Conservation (phyloP, 495 filamentous ascomycete species). For the Penicillium daleae region DNA sequence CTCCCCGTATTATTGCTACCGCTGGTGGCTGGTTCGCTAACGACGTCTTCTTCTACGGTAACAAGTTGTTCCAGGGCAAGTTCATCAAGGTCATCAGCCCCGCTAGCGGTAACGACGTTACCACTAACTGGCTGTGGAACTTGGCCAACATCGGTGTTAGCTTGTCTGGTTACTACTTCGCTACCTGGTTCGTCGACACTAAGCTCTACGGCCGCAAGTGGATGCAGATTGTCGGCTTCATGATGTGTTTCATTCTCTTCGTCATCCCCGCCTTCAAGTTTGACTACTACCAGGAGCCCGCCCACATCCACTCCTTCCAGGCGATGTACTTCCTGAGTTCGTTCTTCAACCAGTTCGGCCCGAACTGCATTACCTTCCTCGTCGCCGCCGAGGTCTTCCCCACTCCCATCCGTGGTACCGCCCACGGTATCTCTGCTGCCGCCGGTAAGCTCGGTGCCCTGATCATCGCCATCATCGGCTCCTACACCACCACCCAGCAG, state of each 20-base stretch:
- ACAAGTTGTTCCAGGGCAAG: constrained; percentile 89
- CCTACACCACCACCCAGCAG: constrained; percentile 74
- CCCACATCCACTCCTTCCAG: constrained; percentile 79
- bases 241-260: constrained; percentile 85
- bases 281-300: constrained; percentile 67
- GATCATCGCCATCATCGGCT: constrained; percentile 78
- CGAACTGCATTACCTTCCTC: constrained; percentile 89
- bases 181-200: constrained; percentile 79
- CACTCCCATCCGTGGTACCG: constrained; percentile 82
- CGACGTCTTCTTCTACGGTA: constrained; percentile 95
- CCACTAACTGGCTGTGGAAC: constrained; percentile 84
- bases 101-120: constrained; percentile 57
- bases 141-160: constrained; percentile 79
- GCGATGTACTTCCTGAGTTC: constrained; percentile 88
- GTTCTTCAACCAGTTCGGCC: constrained; percentile 96
- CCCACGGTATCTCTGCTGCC: constrained; percentile 86
- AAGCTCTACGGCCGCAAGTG: constrained; percentile 88
- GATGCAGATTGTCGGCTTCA: constrained; percentile 89
- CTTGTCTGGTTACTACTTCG: constrained; percentile 79
- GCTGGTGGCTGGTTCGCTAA: constrained; percentile 85
- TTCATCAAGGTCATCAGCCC: constrained; percentile 77
- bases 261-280: constrained; percentile 81
- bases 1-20: constrained; percentile 78
- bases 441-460: constrained; percentile 82
- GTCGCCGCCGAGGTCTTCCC: constrained; percentile 89